Evolutionary conservation across 352 stramenopile species (phyloP), one percentile per base, ranked within the genome.

Genomic region (Pilasporangium apinafurcum): DNA sequence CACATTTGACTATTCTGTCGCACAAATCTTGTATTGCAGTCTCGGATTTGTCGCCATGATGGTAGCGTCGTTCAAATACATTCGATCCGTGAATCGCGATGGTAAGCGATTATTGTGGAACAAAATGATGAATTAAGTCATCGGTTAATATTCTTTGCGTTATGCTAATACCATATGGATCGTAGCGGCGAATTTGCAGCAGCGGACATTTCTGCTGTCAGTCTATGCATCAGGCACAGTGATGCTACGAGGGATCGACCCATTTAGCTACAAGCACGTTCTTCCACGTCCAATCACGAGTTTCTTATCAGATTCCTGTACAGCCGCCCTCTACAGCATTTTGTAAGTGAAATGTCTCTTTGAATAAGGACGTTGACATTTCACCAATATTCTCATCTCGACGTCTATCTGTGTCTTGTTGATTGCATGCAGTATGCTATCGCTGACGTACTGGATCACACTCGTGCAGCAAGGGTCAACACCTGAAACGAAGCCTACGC

Each of bases 261-360:
- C 74, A 3, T 45, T 34, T 2, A 67, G 64, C 45, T 86, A 84
- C 46, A 67, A 59, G 8, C 58, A 79, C 43, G 64, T 68, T 27
- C 41, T 74, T 1, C 70, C 74, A 3, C 55, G 61, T 0, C 56
- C 66, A 0, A 25, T 84, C 22, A 40, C 44, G 8, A 58, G 62
- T 3, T 81, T 83, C 32, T 48, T 84, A 37, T 53, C 63, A 5
- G 59, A 86, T 47, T 68, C 71, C 26, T 86, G 74, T 30, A 86
- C 74, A 4, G 70, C 70, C 4, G 57, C 70, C 34, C 48, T 84
- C 17, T 80, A 68, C 57, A 72, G 68, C 1, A 63, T 84, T 38
- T 81, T 72, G 65, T 77, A 57, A 34, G 65, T 70, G n/a, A n/a
- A n/a, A n/a, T 35, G n/a, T n/a, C n/a, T n/a, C n/a, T n/a, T n/a